A percentile compares a stretch with the other conserved stretches of the same genome.
These are phyloP conservation scores for Metarhizium sp. DNA, from an alignment of 2,329 filamentous ascomycete genomes.

Conservation along the genomic window DNA sequence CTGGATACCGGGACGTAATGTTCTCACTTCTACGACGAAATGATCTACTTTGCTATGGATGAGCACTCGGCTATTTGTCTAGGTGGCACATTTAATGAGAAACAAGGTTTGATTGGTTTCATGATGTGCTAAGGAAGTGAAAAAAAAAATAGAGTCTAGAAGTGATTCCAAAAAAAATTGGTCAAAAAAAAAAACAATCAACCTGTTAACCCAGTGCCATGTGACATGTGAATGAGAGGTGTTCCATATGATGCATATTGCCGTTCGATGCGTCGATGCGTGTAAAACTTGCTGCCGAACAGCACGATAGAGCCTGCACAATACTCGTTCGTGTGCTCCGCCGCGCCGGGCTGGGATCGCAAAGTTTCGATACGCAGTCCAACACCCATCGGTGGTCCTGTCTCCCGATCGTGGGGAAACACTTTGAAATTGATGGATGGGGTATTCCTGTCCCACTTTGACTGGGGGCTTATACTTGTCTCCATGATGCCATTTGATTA, in stretches of 20 bases:
- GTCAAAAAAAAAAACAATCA: not conserved
- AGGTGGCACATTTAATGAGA: slow-evolving; percentile 33
- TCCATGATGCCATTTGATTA: not conserved
- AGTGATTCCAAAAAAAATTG: slow-evolving; percentile 22
- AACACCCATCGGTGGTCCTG: not conserved
- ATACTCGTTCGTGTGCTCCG: too few species aligned
- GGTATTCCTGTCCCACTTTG: not conserved
- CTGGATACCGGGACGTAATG: slow-evolving; percentile 18
- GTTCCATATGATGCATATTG: too few species aligned
- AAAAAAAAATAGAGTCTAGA: slow-evolving; percentile 38
- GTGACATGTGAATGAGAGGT: not conserved
- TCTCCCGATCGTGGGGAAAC: not conserved
- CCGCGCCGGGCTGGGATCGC: too few species aligned
- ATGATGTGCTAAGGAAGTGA: slow-evolving; percentile 33
- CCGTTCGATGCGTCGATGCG: too few species aligned
- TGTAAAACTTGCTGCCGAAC: too few species aligned
- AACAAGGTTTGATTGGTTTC: slow-evolving; percentile 12
- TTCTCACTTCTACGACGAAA: slow-evolving; percentile 36
- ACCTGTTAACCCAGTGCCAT: not conserved
- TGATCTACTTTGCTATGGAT: slow-evolving; percentile 34
- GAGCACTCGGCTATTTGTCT: slow-evolving; percentile 31
- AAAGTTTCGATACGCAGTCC: too few species aligned
- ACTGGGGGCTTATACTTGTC: not conserved
- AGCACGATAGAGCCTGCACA: too few species aligned
- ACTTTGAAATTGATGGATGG: not conserved